phyloP scores from a whole-genome alignment of 169 alveolate genomes.

The Perkinsus marinus region DNA sequence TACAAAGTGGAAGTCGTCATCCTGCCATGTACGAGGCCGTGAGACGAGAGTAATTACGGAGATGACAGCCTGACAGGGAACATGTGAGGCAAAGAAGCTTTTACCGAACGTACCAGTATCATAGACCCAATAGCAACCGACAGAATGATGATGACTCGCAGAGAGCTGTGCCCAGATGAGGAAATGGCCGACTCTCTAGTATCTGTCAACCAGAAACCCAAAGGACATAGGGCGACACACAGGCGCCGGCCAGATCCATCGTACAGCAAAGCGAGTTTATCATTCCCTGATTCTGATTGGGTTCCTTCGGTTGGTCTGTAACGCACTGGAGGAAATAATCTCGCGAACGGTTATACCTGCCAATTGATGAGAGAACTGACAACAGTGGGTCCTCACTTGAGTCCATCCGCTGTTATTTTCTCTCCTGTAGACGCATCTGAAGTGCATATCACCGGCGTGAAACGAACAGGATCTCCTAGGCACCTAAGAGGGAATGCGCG shows the following conservation, averaged over 20 bases:
- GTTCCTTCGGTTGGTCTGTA: no score
- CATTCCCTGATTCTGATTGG: neutral
- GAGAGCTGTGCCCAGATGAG: neutral
- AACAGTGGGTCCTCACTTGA: neutral
- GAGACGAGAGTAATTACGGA: neutral
- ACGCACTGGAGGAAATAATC: no score
- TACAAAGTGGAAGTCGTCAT: neutral
- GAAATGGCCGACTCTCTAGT: neutral
- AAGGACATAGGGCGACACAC: neutral
- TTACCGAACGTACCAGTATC: neutral
- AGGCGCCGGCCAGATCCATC: no score
- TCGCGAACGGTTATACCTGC: neutral
- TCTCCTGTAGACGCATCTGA: neutral
- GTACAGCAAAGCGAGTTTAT: neutral
- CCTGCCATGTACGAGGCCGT: neutral
- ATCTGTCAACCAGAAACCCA: neutral
- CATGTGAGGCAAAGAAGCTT: no score
- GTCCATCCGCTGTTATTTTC: neutral
- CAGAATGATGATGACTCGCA: neutral
- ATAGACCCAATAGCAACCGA: neutral
- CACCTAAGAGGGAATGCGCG: neutral
- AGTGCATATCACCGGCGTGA: neutral
- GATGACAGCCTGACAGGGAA: neutral
- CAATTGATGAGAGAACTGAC: neutral
- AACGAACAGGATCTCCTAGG: neutral